Percentiles rank a stretch among this genome's conserved stretches.
These are phyloP conservation scores for Tuber umbilicatum DNA, from an alignment of 495 filamentous ascomycete genomes.

Conservation along the genomic window DNA sequence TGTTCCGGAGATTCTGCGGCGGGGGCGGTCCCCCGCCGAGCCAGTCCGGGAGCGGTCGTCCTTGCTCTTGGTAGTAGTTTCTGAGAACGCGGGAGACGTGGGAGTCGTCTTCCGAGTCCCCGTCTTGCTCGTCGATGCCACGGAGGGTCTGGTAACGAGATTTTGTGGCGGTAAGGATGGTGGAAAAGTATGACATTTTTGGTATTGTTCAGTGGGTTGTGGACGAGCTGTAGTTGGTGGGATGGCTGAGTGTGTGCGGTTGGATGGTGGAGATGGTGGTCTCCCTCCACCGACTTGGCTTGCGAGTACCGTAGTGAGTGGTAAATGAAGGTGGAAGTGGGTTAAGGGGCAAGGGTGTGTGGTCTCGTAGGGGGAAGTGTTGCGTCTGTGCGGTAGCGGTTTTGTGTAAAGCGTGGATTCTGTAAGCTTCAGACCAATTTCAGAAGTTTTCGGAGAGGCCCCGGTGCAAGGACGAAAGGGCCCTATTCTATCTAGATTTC, in stretches of 20 bases:
- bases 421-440: not conserved
- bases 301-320: not conserved
- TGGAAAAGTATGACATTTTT: conserved; percentile 41
- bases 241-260: not conserved
- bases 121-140: conserved; percentile 59
- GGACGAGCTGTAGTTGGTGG: conserved; percentile 2
- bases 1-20: conserved; percentile 47
- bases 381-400: not conserved
- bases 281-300: not conserved
- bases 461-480: not conserved
- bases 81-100: conserved; percentile 93
- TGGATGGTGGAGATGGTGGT: not conserved
- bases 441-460: not conserved
- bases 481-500: not conserved
- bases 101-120: conserved; percentile 89
- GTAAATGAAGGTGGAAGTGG: not conserved
- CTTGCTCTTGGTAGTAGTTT: conserved; percentile 87
- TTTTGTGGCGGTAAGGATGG: conserved; percentile 41
- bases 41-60: conserved; percentile 75
- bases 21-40: conserved; percentile 70
- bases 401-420: not conserved
- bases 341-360: not conserved
- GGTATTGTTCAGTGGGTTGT: conserved; percentile 8
- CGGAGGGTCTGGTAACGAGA: conserved; percentile 40
- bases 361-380: not conserved